phyloP scores from a whole-genome alignment of 2,329 filamentous ascomycete genomes.

The Botryosphaeria agaves region DNA sequence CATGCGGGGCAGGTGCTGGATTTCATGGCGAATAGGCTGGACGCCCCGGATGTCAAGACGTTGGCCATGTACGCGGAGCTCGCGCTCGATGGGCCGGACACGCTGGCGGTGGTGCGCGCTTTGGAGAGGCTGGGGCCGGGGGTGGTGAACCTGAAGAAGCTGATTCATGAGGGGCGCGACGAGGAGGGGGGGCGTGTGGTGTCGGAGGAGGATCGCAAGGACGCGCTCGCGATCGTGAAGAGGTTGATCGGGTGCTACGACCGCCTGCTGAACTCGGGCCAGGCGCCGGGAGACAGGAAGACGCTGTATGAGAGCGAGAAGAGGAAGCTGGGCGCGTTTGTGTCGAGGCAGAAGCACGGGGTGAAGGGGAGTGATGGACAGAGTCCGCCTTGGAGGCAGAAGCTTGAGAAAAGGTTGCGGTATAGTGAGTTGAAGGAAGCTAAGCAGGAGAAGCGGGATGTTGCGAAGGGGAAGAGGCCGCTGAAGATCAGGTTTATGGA shows the following conservation, averaged over 20 bases:
- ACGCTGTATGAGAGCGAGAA: not conserved
- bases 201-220: not conserved
- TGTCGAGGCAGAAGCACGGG: too few relatives aligned
- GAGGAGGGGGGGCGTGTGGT: not conserved
- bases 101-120: conserved; percentile 9
- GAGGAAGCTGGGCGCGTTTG: not conserved
- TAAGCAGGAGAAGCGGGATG: too few relatives aligned
- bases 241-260: not conserved
- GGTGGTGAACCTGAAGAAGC: conserved; percentile 7
- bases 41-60: conserved; percentile 31
- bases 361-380: too few relatives aligned
- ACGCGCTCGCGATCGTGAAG: not conserved
- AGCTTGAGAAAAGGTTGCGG: too few relatives aligned
- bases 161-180: not conserved
- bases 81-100: conserved; percentile 25
- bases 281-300: not conserved
- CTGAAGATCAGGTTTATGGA: too few relatives aligned
- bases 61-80: conserved; percentile 40
- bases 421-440: too few relatives aligned
- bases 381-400: too few relatives aligned
- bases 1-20: conserved; percentile 49
- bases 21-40: conserved; percentile 34
- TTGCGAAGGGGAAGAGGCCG: too few relatives aligned
- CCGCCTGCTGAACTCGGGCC: not conserved
- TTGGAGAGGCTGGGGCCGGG: conserved; percentile 10